These are phyloP conservation scores for Thielaviopsis euricoi DNA, from an alignment of 2,329 filamentous ascomycete genomes.

Conservation along the genomic window DNA sequence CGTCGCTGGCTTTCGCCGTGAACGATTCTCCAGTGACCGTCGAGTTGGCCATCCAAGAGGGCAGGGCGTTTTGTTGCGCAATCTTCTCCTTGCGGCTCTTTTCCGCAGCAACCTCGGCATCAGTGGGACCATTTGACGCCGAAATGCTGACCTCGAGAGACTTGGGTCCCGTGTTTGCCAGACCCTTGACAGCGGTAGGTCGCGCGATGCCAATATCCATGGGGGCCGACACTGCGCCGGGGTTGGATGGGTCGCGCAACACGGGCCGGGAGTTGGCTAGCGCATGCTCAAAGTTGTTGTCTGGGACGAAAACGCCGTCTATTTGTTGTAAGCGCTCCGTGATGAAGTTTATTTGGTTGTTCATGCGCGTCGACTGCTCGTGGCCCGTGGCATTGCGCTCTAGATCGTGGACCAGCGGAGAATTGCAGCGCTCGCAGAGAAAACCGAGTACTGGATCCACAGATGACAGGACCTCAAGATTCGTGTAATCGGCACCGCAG, in stretches of 20 bases:
- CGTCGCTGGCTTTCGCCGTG: slow-evolving; percentile 20
- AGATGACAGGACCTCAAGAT: slow-evolving; percentile 73
- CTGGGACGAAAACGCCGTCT: slow-evolving; percentile 57
- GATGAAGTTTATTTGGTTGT: slow-evolving; percentile 65
- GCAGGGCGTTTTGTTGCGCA: slow-evolving; percentile 51
- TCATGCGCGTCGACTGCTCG: slow-evolving; percentile 57
- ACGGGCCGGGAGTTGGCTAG: slow-evolving; percentile 47
- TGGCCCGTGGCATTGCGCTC: slow-evolving; percentile 54
- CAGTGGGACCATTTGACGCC: slow-evolving; percentile 45
- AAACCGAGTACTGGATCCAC: slow-evolving; percentile 48
- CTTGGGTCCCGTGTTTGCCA: slow-evolving; percentile 49
- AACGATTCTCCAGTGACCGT: slow-evolving; percentile 51
- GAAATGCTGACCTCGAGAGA: slow-evolving; percentile 56
- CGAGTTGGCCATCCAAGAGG: slow-evolving; percentile 55
- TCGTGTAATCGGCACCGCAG: slow-evolving; percentile 76
- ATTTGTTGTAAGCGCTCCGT: slow-evolving; percentile 61
- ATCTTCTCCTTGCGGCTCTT: slow-evolving; percentile 47
- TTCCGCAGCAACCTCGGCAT: slow-evolving; percentile 50
- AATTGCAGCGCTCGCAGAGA: slow-evolving; percentile 63
- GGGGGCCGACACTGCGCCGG: slow-evolving; percentile 41
- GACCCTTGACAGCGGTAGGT: slow-evolving; percentile 53
- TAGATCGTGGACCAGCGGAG: slow-evolving; percentile 45
- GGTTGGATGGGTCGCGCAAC: slow-evolving; percentile 48
- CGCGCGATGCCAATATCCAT: slow-evolving; percentile 35
- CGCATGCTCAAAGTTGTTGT: slow-evolving; percentile 57